Evolutionary conservation across 192 early-diverging fungal genomes (phyloP).

Genomic region (Entophlyctis helioformis): DNA sequence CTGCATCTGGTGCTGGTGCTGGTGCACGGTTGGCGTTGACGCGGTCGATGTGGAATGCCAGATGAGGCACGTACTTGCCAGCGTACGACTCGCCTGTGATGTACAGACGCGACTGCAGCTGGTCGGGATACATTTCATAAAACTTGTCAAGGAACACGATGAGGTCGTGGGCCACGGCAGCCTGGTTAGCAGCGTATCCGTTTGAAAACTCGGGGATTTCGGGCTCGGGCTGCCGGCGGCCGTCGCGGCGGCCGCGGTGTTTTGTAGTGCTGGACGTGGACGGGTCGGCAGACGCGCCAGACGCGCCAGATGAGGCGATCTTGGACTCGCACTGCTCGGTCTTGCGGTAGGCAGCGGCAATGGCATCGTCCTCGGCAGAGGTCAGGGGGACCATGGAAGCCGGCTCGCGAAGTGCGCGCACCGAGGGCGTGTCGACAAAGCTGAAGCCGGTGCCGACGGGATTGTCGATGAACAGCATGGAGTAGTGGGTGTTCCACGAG

Average conservation of each 20-base stretch:
- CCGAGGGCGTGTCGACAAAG: constrained; percentile 6
- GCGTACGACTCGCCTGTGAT: constrained; percentile 54
- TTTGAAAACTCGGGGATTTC: constrained; percentile 9
- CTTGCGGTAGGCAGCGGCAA: not conserved
- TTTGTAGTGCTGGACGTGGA: not conserved
- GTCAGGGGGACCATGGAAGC: too few relatives aligned
- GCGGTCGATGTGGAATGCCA: constrained; percentile 49
- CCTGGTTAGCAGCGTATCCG: constrained; percentile 62
- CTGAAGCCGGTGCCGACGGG: constrained; percentile 66
- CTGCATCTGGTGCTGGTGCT: too few relatives aligned
- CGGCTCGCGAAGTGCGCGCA: too few relatives aligned
- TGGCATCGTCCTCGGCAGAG: not conserved
- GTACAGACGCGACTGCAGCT: constrained; percentile 43
- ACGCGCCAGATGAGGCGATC: too few relatives aligned
- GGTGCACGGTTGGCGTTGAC: constrained; percentile 38
- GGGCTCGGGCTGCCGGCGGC: not conserved
- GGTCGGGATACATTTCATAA: constrained; percentile 54
- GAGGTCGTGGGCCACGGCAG: constrained; percentile 56
- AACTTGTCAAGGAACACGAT: constrained; percentile 59
- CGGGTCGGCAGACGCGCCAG: not conserved
- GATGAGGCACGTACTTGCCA: constrained; percentile 62
- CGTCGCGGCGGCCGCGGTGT: not conserved
- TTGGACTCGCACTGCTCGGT: too few relatives aligned
- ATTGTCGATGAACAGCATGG: constrained; percentile 69
- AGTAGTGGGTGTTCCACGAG: constrained; percentile 60